Conservation (phyloP, 345 rosid genomes). For the Balakata baccata region DNA sequence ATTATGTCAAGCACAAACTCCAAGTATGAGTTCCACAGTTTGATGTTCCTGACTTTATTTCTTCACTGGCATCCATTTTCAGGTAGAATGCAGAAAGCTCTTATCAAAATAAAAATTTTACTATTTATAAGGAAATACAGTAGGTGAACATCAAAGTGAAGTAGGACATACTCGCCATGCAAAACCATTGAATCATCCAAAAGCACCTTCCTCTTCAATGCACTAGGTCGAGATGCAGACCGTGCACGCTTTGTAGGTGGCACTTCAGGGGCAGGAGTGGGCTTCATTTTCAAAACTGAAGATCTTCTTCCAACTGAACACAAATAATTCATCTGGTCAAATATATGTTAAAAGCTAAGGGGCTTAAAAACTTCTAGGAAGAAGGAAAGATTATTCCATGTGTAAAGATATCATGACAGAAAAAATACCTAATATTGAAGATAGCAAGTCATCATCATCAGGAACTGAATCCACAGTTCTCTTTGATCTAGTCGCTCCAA, state of each 20-base stretch:
- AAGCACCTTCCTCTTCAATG: conserved; percentile 81
- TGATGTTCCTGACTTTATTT: neutral
- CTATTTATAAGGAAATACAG: neutral
- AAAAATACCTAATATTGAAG: conserved; percentile 85
- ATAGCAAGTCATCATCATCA: conserved; percentile 86
- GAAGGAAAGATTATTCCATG: neutral
- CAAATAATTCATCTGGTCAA: conserved; percentile 3
- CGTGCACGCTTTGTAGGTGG: conserved; percentile 61
- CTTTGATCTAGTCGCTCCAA: conserved; percentile 51
- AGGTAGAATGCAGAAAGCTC: too few species aligned
- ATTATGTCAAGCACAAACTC: neutral
- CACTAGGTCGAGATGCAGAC: conserved; percentile 53
- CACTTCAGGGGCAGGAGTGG: conserved; percentile 68
- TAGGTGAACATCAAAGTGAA: neutral
- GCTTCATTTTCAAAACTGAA: conserved; percentile 73
- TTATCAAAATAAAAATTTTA: neutral
- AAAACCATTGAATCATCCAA: conserved; percentile 94
- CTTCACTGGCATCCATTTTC: conserved; percentile 4
- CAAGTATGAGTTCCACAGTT: neutral
- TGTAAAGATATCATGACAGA: conserved; percentile 4
- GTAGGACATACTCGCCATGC: conserved; percentile 88
- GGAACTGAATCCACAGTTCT: conserved; percentile 69
- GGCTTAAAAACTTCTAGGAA: neutral
- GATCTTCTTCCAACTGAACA: conserved; percentile 78
- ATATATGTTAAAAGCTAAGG: neutral